Conservation (phyloP, 2,329 filamentous ascomycete species). For the Ophiosphaerella narmari region DNA sequence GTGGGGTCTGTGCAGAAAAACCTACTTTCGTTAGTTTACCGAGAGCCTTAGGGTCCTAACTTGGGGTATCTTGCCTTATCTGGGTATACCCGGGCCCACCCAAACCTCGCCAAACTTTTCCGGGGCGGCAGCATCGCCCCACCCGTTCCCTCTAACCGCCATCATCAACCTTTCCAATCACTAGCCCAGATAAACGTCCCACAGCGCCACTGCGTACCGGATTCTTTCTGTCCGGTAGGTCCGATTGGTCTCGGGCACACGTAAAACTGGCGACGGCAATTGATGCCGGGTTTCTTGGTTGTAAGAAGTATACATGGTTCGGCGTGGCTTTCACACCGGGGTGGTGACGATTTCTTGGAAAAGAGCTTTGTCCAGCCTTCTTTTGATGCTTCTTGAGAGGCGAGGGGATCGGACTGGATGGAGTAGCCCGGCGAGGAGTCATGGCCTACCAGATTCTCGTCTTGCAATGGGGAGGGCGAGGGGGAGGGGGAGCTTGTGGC, state of each 20-base stretch:
- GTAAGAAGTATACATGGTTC: slow-evolving; percentile 83
- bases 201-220: slow-evolving; percentile 84
- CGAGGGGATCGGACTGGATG: slow-evolving; percentile 29
- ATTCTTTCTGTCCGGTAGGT: slow-evolving; percentile 83
- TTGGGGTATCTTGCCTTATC: too few relatives aligned
- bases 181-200: slow-evolving; percentile 77
- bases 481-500: slow-evolving; percentile 3
- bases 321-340: slow-evolving; percentile 79
- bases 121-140: too few relatives aligned
- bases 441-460: slow-evolving; percentile 1
- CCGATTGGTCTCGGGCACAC: slow-evolving; percentile 75
- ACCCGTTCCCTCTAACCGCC: too few relatives aligned
- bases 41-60: too few relatives aligned
- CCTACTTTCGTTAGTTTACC: too few relatives aligned
- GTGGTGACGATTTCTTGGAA: slow-evolving; percentile 72
- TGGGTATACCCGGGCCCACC: too few relatives aligned
- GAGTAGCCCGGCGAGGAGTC: slow-evolving; percentile 3
- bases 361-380: slow-evolving; percentile 88
- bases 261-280: slow-evolving; percentile 71
- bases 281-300: slow-evolving; percentile 88
- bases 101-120: too few relatives aligned
- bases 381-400: slow-evolving; percentile 65
- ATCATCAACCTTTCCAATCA: slow-evolving; percentile 58
- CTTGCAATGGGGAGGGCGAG: slow-evolving; percentile 5
- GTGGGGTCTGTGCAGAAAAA: too few relatives aligned